These are phyloP conservation scores for Corrigiola litoralis DNA, from an alignment of 179 eudicot species.

Conservation along the genomic window DNA sequence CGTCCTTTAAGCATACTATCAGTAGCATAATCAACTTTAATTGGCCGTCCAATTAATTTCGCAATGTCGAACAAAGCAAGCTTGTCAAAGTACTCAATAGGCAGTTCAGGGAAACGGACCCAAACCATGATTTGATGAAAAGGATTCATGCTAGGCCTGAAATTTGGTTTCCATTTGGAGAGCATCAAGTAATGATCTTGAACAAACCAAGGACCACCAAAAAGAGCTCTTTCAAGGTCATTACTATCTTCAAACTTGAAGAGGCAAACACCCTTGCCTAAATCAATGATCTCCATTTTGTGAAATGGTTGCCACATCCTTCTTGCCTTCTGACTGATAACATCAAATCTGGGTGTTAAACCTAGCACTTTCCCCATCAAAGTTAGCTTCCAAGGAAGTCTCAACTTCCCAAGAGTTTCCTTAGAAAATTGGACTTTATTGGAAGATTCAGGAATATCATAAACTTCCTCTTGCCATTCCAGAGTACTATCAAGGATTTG, in stretches of 20 bases:
- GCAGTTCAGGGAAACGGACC: neutral
- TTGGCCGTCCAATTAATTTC: neutral
- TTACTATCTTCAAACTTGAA: neutral
- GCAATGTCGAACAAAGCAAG: neutral
- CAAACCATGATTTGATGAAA: neutral
- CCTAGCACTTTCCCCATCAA: neutral
- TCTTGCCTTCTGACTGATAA: neutral
- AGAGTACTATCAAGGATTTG: neutral
- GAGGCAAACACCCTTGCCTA: neutral
- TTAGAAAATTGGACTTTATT: neutral
- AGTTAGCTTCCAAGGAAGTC: neutral
- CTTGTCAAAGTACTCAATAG: neutral
- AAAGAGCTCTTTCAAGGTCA: neutral
- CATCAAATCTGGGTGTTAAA: too few relatives aligned
- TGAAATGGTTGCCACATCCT: neutral
- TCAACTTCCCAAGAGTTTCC: neutral
- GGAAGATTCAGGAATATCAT: neutral
- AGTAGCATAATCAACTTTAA: neutral
- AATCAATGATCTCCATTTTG: neutral
- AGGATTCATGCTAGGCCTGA: neutral
- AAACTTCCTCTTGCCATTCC: neutral
- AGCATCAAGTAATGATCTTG: neutral
- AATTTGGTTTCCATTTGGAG: neutral
- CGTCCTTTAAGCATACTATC: neutral
- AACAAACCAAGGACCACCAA: neutral